These are phyloP conservation scores for Cyberlindnera sargentensis DNA, from an alignment of 805 yeast species.

Conservation along the genomic window DNA sequence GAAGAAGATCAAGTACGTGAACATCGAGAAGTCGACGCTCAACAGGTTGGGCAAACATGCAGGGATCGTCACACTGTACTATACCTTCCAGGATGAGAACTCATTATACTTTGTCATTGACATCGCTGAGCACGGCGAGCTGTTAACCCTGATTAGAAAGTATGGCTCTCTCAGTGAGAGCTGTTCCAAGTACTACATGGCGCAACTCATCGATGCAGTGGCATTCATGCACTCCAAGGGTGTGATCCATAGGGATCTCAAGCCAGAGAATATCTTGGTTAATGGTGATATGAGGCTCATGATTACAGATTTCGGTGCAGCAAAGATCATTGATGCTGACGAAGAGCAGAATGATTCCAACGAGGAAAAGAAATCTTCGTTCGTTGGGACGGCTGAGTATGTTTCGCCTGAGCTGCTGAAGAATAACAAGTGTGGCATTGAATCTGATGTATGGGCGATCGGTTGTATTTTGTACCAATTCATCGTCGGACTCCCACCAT, in stretches of 20 bases:
- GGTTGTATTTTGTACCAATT: slow-evolving; percentile 94
- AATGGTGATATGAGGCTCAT: slow-evolving; percentile 82
- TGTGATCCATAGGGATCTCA: slow-evolving; percentile 87
- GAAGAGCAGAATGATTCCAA: slow-evolving; percentile 2
- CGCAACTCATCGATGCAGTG: slow-evolving; percentile 86
- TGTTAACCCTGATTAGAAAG: slow-evolving; percentile 69
- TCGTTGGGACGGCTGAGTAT: slow-evolving; percentile 97
- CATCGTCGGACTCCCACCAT: slow-evolving; percentile 88
- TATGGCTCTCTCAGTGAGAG: slow-evolving; percentile 71
- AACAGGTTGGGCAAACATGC: slow-evolving; percentile 89
- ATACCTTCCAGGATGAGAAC: slow-evolving; percentile 89
- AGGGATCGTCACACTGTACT: slow-evolving; percentile 85
- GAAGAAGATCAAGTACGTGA: slow-evolving; percentile 90
- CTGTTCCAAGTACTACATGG: slow-evolving; percentile 73
- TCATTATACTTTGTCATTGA: slow-evolving; percentile 88
- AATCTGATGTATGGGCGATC: slow-evolving; percentile 96
- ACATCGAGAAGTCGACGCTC: slow-evolving; percentile 86
- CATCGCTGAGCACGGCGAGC: slow-evolving; percentile 93
- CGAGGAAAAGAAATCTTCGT: slow-evolving; percentile 41
- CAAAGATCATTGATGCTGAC: slow-evolving; percentile 52
- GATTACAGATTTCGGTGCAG: slow-evolving; percentile 98
- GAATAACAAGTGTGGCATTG: slow-evolving; percentile 71
- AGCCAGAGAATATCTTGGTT: slow-evolving; percentile 87
- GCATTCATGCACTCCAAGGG: slow-evolving; percentile 84
- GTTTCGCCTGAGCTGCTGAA: slow-evolving; percentile 91